Base-by-base conservation (phyloP, 2,329 filamentous ascomycete genomes). In the Xylaria sp. region DNA sequence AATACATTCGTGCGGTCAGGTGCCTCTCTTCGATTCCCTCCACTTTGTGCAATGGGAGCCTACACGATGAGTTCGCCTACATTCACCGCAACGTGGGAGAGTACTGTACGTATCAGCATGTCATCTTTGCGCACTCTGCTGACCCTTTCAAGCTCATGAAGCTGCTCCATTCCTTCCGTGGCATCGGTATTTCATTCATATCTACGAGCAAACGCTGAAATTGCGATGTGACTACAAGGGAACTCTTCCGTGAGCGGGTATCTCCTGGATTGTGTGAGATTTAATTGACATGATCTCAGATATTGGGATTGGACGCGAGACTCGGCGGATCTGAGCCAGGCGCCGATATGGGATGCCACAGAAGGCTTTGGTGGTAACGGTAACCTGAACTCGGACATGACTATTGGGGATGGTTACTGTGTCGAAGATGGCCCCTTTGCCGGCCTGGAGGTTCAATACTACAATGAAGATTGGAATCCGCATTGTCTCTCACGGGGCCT, bases 271-370 rank as follows among this genome's bases (percentile, higher is more conserved):
- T 43, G 25, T 33, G 43, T 11, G 42, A n/a, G n/a, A 31, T 43
- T 54, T 14, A 14, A 54, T 19, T 58, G 33, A 62, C 25, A 15
- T 21, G 37, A 14, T 15, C 1, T 43, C 35, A 62, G 60, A 40
- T 63, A 63, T 21, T 63, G 60, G 60, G 60, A 63, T 45, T 63
- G 60, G 60, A 50, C 49, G 4, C 42, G 15, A 2, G 60, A 63
- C 15, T 63, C 15, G 15, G 31, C 17, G 23, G 21, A 63, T 38
- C 9, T 55, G 15, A 51, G 49, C n/a, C 38, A 51, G n/a, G 11
- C 60, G 2, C 49, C 60, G 11, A 23, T 63, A 50, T 63, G 60
- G 60, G 19, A 46, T 40, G 33, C 54, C 17, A 51, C 8, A 11
- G 31, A 43, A 31, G 60, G 60, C 12, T 45, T 60, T 11, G 57